phyloP scores from a whole-genome alignment of 768 basidiomycete species.

The Termitomyces sp. region DNA sequence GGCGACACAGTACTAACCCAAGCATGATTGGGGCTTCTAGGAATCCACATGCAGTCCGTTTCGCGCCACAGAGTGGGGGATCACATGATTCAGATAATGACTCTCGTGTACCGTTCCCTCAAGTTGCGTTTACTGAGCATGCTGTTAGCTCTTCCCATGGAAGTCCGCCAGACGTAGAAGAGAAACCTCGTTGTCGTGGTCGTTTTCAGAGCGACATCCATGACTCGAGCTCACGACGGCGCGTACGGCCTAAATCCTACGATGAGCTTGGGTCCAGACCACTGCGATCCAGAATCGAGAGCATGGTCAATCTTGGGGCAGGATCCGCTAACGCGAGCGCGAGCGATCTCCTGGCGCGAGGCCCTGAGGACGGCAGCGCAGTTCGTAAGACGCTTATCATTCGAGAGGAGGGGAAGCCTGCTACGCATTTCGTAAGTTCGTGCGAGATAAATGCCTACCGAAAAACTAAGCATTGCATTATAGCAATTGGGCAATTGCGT shows the following conservation, averaged over 20 bases:
- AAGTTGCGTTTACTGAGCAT: constrained; percentile 52
- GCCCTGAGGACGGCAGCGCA: constrained; percentile 61
- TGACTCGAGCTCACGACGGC: constrained; percentile 52
- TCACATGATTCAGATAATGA: constrained; percentile 32
- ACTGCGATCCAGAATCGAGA: constrained; percentile 64
- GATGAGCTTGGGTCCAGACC: constrained; percentile 61
- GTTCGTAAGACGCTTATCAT: constrained; percentile 71
- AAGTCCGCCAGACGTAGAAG: constrained; percentile 23
- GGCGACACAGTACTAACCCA: constrained; percentile 58
- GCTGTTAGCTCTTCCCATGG: constrained; percentile 26
- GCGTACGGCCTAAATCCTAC: constrained; percentile 60
- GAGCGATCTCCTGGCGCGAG: constrained; percentile 62
- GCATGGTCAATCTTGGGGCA: constrained; percentile 62
- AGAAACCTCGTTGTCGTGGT: constrained; percentile 46
- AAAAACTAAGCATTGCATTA: constrained; percentile 2
- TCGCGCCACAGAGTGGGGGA: constrained; percentile 37
- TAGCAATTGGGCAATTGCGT: constrained; percentile 99
- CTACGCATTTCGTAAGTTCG: constrained; percentile 75
- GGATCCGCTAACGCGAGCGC: constrained; percentile 50
- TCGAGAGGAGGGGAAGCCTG: constrained; percentile 75
- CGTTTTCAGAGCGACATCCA: constrained; percentile 70
- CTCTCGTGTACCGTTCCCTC: constrained; percentile 62
- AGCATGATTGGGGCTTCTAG: constrained; percentile 24
- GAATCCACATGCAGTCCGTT: constrained; percentile 45
- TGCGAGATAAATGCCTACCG: not conserved